Conservation (phyloP, 441 rosid genomes). For the Erodium trifolium region DNA sequence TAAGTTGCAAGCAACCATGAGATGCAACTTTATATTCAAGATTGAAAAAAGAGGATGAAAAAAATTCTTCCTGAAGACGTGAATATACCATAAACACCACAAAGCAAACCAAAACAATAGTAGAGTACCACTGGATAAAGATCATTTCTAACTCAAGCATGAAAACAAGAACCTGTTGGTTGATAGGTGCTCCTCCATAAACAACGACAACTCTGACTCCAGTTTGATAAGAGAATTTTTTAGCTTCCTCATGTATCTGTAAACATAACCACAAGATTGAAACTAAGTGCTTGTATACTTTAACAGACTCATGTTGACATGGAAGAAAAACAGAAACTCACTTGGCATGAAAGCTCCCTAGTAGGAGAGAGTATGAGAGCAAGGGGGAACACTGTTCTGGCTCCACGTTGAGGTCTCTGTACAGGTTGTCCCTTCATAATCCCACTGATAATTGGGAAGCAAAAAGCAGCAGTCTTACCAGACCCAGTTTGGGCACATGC, state of each 20-base stretch:
- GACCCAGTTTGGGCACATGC: constrained; percentile 44
- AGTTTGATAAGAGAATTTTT: constrained; percentile 54
- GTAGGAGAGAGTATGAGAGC: constrained; percentile 61
- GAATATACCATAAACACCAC: not conserved
- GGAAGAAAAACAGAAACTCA: constrained; percentile 13
- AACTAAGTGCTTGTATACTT: not conserved
- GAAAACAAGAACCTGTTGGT: constrained; percentile 35
- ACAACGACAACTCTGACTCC: constrained; percentile 61
- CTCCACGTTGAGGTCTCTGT: constrained; percentile 40
- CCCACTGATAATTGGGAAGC: constrained; percentile 60
- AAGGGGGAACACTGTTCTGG: constrained; percentile 45
- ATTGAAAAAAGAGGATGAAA: not conserved
- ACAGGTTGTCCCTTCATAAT: constrained; percentile 40
- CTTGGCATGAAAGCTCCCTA: constrained; percentile 54
- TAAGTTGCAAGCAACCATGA: not conserved
- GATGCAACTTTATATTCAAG: not conserved
- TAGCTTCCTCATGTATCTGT: constrained; percentile 60
- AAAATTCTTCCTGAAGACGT: not conserved
- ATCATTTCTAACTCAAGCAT: not conserved
- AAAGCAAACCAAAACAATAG: not conserved
- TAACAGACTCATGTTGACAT: not conserved
- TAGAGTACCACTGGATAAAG: not conserved
- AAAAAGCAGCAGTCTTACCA: constrained; percentile 41
- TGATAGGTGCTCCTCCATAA: constrained; percentile 57
- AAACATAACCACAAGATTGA: constrained; percentile 12